Evolutionary conservation across 805 yeast species (phyloP).

Genomic region (Sugiyamaella boreocaroliniensis): DNA sequence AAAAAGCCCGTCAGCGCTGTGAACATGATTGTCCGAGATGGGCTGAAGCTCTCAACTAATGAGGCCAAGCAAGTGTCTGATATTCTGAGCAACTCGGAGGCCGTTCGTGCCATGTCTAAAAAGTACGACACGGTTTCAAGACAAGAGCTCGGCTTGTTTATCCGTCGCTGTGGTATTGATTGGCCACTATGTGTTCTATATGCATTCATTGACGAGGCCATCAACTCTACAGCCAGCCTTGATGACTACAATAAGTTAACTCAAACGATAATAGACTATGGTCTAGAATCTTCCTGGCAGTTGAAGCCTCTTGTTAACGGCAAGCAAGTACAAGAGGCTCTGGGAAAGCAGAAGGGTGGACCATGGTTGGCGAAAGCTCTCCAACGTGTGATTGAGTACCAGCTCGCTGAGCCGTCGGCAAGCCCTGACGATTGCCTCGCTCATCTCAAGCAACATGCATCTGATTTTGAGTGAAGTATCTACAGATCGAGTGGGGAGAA

Average conservation of each 20-base stretch:
- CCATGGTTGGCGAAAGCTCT: conserved; percentile 70
- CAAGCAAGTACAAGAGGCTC: conserved; percentile 47
- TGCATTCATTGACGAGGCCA: conserved; percentile 27
- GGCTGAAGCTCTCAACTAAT: conserved; percentile 55
- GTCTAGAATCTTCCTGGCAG: conserved; percentile 39
- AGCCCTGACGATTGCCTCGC: conserved; percentile 49
- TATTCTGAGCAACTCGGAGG: conserved; percentile 33
- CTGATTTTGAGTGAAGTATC: no score
- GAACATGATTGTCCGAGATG: conserved; percentile 55
- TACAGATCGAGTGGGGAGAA: background rate
- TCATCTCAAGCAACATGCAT: conserved; percentile 16
- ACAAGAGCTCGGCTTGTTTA: conserved; percentile 52
- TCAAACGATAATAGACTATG: conserved; percentile 28
- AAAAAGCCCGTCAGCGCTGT: conserved; percentile 36
- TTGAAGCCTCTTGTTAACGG: conserved; percentile 64
- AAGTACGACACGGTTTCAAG: conserved; percentile 24
- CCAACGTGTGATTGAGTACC: conserved; percentile 60
- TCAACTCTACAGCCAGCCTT: conserved; percentile 24
- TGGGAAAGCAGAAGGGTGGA: conserved; percentile 61
- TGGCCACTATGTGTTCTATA: conserved; percentile 41
- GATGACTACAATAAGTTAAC: conserved; percentile 18
- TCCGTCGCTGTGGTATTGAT: conserved; percentile 48
- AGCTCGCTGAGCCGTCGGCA: conserved; percentile 62
- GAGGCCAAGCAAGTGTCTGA: conserved; percentile 47
- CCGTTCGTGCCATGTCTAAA: conserved; percentile 21